Evolutionary conservation across 257 asterid genomes (phyloP), one percentile per base, ranked within the genome.

Genomic region (Gentiana straminea): DNA sequence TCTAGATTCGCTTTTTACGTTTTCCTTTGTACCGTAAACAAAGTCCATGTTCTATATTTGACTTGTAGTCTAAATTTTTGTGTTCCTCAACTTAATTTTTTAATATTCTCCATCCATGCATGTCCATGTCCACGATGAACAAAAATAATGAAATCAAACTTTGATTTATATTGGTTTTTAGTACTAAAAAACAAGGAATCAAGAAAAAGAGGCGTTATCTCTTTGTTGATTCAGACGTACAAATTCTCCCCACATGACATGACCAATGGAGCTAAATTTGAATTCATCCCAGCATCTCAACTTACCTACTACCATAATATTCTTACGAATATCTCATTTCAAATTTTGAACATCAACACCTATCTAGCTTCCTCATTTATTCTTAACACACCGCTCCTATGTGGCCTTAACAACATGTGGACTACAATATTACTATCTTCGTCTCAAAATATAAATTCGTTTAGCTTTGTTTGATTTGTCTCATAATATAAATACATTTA

Each of bases 301-400:
- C 13, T 44, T 41, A 84, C 79, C 83, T 55, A 64, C 69, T 24
- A 24, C 70, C 71, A 60, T 51, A 65, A 50, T 58, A 57, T 57
- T 24, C 24, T 24, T 24, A 51, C 55, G 53, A 48, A 33, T 44
- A 70, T 61, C 67, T 63, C 62, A 61, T 68, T 24, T 84, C 86
- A 81, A 86, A 86, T 4, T 84, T 86, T 84, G 86, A 79, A 86
- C 77, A 61, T 55, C 45, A 50, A 0, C 52, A 24, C 24, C 24
- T 24, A 24, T 24, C 24, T 24, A 24, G 24, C 24, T 24, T 24
- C 24, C 24, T 0, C 24, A 24, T 24, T 24, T 24, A 24, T 24
- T 24, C 24, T 24, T 24, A 24, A 24, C 24, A 24, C 24, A 24
- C 24, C 24, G 24, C 24, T 24, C 24, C 24, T 24, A 24, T 24